Evolutionary conservation across 2,329 filamentous ascomycete genomes (phyloP).

Genomic region (Phialemonium atrogriseum): DNA sequence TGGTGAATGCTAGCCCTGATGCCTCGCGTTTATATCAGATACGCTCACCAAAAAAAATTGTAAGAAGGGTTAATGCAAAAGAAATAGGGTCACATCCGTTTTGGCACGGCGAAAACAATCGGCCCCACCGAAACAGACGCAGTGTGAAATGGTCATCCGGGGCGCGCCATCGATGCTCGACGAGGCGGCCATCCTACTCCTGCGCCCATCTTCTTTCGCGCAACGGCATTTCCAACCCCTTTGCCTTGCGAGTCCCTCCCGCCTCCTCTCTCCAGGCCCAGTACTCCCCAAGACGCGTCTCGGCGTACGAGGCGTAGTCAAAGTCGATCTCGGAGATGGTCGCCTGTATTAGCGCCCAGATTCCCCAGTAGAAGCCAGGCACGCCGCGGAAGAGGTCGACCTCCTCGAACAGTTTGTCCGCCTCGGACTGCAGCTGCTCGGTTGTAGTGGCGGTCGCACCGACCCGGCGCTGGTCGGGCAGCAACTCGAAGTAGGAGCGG

Average conservation of each 20-base stretch:
- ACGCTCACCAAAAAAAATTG: no score
- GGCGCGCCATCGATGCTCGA: no score
- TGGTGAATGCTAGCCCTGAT: constrained; percentile 5
- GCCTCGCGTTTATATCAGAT: no score
- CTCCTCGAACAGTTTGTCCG: constrained; percentile 63
- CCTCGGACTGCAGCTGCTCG: constrained; percentile 31
- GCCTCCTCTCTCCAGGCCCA: constrained; percentile 80
- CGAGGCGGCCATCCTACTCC: no score
- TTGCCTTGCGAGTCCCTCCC: constrained; percentile 48
- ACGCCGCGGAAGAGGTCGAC: constrained; percentile 83
- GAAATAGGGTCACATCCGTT: no score
- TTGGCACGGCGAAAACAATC: no score
- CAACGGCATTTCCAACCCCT: constrained; percentile 55
- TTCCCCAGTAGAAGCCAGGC: constrained; percentile 85
- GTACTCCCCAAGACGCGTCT: constrained; percentile 80
- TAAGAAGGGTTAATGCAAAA: no score
- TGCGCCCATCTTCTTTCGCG: constrained; percentile 76
- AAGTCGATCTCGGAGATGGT: constrained; percentile 94
- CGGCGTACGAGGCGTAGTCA: constrained; percentile 88
- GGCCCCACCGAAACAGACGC: no score
- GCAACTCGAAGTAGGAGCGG: constrained; percentile 56
- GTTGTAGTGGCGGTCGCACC: constrained; percentile 9
- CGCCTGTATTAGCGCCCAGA: constrained; percentile 93
- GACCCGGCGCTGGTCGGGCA: constrained; percentile 29
- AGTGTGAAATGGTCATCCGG: no score